Evolutionary conservation across 179 eudicot species (phyloP).

Genomic region (Nepenthes alata): DNA sequence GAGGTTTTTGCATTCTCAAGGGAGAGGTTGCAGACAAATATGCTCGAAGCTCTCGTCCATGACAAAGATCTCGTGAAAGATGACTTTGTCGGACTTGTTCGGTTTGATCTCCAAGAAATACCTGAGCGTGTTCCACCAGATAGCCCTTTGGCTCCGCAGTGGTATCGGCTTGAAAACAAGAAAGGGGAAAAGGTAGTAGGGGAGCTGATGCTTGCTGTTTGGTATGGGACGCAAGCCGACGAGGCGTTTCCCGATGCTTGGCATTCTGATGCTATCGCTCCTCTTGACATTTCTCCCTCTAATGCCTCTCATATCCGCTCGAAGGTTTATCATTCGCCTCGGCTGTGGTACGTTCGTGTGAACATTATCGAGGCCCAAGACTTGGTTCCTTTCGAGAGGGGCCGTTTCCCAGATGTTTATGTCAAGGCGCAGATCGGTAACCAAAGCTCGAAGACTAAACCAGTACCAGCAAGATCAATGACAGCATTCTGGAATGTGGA

Average conservation of each 20-base stretch:
- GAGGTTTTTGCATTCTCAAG: constrained; percentile 68
- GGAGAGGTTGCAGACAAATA: constrained; percentile 57
- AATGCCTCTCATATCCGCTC: constrained; percentile 34
- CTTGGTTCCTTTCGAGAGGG: constrained; percentile 40
- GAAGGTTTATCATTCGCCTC: constrained; percentile 75
- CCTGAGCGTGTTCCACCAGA: constrained; percentile 85
- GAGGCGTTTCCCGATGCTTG: constrained; percentile 84
- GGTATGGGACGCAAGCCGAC: constrained; percentile 92
- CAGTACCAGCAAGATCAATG: constrained; percentile 40
- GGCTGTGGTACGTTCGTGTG: constrained; percentile 80
- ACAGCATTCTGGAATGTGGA: constrained; percentile 79
- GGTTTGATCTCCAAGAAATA: constrained; percentile 53
- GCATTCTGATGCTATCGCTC: constrained; percentile 57
- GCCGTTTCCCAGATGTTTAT: constrained; percentile 51
- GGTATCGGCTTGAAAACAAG: constrained; percentile 65
- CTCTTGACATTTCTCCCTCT: constrained; percentile 30
- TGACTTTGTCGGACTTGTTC: constrained; percentile 55
- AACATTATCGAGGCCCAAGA: constrained; percentile 76
- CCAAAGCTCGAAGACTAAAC: constrained; percentile 47
- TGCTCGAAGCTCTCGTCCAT: constrained; percentile 47
- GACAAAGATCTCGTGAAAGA: constrained; percentile 77
- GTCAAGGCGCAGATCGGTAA: constrained; percentile 57
- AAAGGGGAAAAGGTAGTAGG: constrained; percentile 44
- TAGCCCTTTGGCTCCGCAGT: constrained; percentile 82
- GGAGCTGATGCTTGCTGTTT: constrained; percentile 77